These are phyloP conservation scores for Nitzschia sp. DNA, from an alignment of 108 stramenopile species.

Conservation along the genomic window DNA sequence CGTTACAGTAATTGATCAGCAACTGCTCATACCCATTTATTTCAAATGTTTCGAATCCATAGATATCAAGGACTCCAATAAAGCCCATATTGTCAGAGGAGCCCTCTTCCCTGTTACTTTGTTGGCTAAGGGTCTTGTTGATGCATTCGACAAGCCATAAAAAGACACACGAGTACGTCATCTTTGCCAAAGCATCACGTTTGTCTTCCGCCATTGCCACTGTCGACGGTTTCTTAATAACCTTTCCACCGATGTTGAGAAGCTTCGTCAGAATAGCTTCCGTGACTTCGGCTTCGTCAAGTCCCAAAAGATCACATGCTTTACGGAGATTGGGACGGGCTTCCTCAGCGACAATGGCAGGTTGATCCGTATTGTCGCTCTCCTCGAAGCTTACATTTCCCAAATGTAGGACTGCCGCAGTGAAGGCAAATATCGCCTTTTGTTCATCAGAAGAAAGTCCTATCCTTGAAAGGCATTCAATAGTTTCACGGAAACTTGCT, in stretches of 20 bases:
- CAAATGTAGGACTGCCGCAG: constrained; percentile 89
- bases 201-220: constrained; percentile 85
- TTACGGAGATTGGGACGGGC: constrained; percentile 45
- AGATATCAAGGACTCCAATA: constrained; percentile 97
- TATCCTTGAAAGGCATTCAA: constrained; percentile 63
- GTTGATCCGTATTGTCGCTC: constrained; percentile 40
- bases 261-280: constrained; percentile 82
- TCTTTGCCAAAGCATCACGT: constrained; percentile 92
- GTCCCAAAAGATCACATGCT: constrained; percentile 71
- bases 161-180: constrained; percentile 87
- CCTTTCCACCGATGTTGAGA: constrained; percentile 71
- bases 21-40: constrained; percentile 94
- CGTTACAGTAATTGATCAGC: constrained; percentile 95
- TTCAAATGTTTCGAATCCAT: constrained; percentile 96
- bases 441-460: constrained; percentile 65
- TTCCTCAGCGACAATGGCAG: constrained; percentile 54
- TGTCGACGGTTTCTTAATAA: constrained; percentile 78
- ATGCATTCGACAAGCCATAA: constrained; percentile 90
- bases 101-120: neutral
- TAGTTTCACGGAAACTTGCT: constrained; percentile 63
- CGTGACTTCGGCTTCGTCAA: constrained; percentile 59
- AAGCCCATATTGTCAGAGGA: constrained; percentile 40
- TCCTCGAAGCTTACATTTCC: constrained; percentile 87
- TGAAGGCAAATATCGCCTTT: constrained; percentile 61
- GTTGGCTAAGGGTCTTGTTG: constrained; percentile 64